Evolutionary conservation across 371 early-diverging fungal species (phyloP).

Genomic region (Lichtheimia ramosa): DNA sequence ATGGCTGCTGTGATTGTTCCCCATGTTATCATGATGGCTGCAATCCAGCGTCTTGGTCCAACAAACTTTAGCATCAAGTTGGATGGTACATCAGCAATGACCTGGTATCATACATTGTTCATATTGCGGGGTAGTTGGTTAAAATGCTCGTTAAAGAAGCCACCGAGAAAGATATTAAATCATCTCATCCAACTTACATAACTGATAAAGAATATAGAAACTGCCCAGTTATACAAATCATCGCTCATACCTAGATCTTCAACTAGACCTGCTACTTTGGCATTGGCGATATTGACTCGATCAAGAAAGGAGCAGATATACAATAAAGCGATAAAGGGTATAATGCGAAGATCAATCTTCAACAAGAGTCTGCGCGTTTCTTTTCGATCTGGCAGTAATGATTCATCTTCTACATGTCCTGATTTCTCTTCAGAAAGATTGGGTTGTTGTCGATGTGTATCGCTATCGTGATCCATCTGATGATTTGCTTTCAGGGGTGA

Average conservation of each 20-base stretch:
- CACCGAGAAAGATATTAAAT: background rate
- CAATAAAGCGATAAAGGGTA: constrained; percentile 32
- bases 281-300: constrained; percentile 56
- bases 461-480: background rate
- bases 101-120: constrained; percentile 1
- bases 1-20: constrained; percentile 5
- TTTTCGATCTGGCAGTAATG: background rate
- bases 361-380: background rate
- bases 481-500: background rate
- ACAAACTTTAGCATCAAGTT: constrained; percentile 67
- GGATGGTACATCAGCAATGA: constrained; percentile 50
- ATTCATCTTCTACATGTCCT: background rate
- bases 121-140: background rate
- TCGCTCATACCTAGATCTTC: constrained; percentile 39
- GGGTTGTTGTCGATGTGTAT: background rate
- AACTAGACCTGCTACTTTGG: constrained; percentile 53
- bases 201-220: constrained; percentile 66
- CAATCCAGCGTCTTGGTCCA: constrained; percentile 56
- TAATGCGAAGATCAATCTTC: constrained; percentile 17
- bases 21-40: constrained; percentile 4
- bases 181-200: constrained; percentile 37
- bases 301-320: constrained; percentile 54
- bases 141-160: too few species aligned
- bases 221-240: constrained; percentile 52
- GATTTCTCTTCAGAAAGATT: background rate